Conservation (phyloP, 176 grass and related monocot species). For the Alloteropsis semialata region DNA sequence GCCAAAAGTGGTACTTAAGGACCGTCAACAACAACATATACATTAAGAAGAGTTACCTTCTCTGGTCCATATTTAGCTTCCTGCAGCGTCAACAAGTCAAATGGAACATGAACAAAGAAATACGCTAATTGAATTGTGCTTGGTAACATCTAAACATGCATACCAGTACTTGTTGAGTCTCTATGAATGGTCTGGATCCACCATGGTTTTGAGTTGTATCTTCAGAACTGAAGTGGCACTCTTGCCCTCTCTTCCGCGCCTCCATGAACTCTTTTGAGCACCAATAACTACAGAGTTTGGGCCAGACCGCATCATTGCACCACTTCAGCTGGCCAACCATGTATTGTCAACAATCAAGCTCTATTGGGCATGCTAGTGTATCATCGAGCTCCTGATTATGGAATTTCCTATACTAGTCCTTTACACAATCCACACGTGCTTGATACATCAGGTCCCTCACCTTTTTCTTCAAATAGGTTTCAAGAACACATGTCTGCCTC, state of each 20-base stretch:
- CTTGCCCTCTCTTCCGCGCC: neutral
- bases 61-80: too few relatives aligned
- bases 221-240: neutral
- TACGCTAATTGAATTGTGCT: neutral
- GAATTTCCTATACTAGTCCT: neutral
- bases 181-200: neutral
- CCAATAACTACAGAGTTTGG: neutral
- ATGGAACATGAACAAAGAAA: too few relatives aligned
- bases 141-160: neutral
- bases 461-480: neutral
- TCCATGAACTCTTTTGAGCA: neutral
- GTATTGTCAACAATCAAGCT: neutral
- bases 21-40: too few relatives aligned
- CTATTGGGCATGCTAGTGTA: neutral
- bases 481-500: neutral
- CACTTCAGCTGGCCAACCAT: neutral
- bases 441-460: neutral
- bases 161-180: neutral
- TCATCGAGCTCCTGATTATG: neutral
- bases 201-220: neutral
- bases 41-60: too few relatives aligned
- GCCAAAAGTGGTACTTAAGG: too few relatives aligned
- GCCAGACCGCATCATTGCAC: neutral
- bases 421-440: neutral
- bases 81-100: too few relatives aligned